Evolutionary conservation across 169 alveolate species (phyloP).

Genomic region (Plasmodium berghei): DNA sequence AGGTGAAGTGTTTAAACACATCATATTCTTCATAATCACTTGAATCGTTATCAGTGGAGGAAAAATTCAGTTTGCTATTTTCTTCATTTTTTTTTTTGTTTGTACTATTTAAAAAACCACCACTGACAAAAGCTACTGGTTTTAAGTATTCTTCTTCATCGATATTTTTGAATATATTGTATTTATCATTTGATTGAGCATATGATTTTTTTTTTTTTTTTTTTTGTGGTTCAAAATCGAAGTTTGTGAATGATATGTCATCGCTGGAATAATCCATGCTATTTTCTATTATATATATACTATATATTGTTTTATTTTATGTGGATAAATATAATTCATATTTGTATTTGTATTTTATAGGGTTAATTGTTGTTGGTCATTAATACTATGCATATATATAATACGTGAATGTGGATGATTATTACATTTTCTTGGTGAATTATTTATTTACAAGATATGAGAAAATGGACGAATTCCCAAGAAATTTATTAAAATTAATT

Average conservation of each 20-base stretch:
- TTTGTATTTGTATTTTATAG: too few species aligned
- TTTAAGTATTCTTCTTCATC: conserved; percentile 32
- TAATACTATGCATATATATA: too few species aligned
- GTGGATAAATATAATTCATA: too few species aligned
- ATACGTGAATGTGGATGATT: too few species aligned
- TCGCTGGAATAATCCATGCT: conserved; percentile 28
- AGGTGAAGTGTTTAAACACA: conserved; percentile 48
- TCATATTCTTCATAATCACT: conserved; percentile 56
- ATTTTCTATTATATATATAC: conserved; percentile 16
- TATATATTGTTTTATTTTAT: too few species aligned
- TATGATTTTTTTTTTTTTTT: conserved; percentile 35
- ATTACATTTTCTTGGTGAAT: too few species aligned
- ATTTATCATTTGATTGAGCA: neutral
- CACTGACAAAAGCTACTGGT: conserved; percentile 72
- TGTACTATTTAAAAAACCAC: conserved; percentile 41
- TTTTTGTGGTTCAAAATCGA: conserved; percentile 2
- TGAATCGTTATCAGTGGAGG: conserved; percentile 52
- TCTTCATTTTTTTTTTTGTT: conserved; percentile 1
- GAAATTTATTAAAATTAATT: too few species aligned
- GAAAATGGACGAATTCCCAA: too few species aligned
- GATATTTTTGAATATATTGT: conserved; percentile 4
- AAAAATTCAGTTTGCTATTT: neutral
- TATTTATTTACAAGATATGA: too few species aligned
- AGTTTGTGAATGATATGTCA: neutral
- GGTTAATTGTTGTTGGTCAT: too few species aligned